Percentiles rank a stretch among this genome's conserved stretches.
Conservation (phyloP, 1,284 basidiomycete species). For the Entoloma clypeatum region DNA sequence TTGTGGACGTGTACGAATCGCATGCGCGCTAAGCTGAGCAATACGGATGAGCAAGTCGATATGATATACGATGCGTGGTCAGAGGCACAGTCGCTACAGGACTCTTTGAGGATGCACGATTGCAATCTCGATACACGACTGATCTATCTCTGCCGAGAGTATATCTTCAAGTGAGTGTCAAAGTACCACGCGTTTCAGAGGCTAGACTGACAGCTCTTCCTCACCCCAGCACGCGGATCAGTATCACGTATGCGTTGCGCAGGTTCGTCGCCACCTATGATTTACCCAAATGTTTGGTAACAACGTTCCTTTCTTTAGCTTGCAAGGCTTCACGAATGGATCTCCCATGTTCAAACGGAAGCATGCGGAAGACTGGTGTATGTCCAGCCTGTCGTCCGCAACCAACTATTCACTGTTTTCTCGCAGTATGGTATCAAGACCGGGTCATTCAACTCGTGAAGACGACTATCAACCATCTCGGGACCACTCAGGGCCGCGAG, state of each 20-base stretch:
- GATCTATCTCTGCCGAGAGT: slow-evolving; percentile 66
- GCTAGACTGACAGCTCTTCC: slow-evolving; percentile 14
- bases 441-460: slow-evolving; percentile 56
- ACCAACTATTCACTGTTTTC: slow-evolving; percentile 11
- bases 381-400: slow-evolving; percentile 29
- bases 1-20: slow-evolving; percentile 67
- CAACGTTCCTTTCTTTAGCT: slow-evolving; percentile 29
- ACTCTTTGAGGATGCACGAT: slow-evolving; percentile 58
- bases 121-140: slow-evolving; percentile 66
- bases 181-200: not conserved
- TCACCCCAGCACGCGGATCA: slow-evolving; percentile 56
- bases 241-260: slow-evolving; percentile 60
- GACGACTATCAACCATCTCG: slow-evolving; percentile 44
- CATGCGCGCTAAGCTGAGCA: slow-evolving; percentile 38
- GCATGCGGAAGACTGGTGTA: slow-evolving; percentile 74
- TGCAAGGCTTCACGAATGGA: slow-evolving; percentile 41
- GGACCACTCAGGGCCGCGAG: slow-evolving; percentile 44
- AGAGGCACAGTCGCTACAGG: slow-evolving; percentile 62
- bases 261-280: slow-evolving; percentile 44
- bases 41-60: slow-evolving; percentile 51
- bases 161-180: slow-evolving; percentile 62
- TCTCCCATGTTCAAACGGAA: slow-evolving; percentile 56
- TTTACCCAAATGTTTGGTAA: slow-evolving; percentile 21
- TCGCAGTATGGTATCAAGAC: slow-evolving; percentile 58
- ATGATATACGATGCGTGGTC: slow-evolving; percentile 55